Evolutionary conservation across 176 grass and related monocot species (phyloP).

Genomic region (Avena atlantica): DNA sequence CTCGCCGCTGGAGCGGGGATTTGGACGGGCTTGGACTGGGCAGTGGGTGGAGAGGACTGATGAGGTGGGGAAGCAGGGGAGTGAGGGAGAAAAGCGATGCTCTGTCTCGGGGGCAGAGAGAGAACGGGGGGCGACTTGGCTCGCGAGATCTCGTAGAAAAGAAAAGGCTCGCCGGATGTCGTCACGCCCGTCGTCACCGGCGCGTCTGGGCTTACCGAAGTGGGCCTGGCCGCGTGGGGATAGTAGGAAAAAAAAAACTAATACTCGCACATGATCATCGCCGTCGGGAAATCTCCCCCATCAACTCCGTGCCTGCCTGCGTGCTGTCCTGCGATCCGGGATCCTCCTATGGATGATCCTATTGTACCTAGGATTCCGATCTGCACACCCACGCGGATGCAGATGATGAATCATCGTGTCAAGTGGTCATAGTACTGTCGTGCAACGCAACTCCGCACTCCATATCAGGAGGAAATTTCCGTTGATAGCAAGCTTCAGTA

Average conservation of each 20-base stretch:
- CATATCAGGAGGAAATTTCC: too few species aligned
- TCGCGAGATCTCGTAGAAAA: neutral
- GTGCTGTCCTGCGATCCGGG: neutral
- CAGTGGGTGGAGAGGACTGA: neutral
- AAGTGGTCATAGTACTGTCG: too few species aligned
- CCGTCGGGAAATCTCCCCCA: neutral
- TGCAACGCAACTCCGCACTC: too few species aligned
- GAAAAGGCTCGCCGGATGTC: neutral
- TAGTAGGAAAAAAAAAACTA: neutral
- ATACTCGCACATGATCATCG: neutral
- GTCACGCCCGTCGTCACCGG: slow-evolving; percentile 7
- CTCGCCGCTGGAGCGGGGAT: slow-evolving; percentile 6
- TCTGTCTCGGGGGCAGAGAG: neutral
- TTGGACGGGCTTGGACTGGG: slow-evolving; percentile 28
- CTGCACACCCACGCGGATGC: neutral
- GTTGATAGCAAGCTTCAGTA: too few species aligned
- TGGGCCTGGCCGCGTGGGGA: neutral
- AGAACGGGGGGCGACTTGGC: neutral
- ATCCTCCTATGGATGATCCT: neutral
- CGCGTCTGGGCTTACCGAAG: neutral
- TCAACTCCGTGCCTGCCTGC: neutral
- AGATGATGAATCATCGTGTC: neutral
- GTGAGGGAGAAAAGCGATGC: neutral
- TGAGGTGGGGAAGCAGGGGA: neutral
- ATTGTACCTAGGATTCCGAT: neutral